A percentile compares a stretch with the other conserved stretches of the same genome.
phyloP scores from a whole-genome alignment of 176 grass and related monocot species.

The Phoenix dactylifera region DNA sequence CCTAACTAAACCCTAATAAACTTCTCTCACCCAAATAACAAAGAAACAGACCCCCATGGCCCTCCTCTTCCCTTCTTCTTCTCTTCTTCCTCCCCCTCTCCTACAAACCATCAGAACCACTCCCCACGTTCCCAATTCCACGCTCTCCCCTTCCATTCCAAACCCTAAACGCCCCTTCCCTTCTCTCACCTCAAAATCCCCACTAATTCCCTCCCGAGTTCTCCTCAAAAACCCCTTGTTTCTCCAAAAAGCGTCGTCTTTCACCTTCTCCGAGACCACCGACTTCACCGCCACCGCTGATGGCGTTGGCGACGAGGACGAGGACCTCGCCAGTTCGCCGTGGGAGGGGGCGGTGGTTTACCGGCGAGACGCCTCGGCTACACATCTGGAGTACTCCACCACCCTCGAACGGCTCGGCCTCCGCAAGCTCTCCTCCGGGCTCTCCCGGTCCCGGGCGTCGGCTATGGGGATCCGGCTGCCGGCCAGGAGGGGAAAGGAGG shows the following conservation, averaged over 20 bases:
- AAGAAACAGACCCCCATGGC: neutral
- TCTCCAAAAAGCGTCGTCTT: slow-evolving; percentile 3
- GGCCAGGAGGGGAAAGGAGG: neutral
- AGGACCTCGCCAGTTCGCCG: slow-evolving; percentile 14
- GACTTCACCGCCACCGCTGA: slow-evolving; percentile 18
- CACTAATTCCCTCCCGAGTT: neutral
- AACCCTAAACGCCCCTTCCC: neutral
- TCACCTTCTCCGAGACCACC: slow-evolving; percentile 23
- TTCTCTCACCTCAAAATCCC: neutral
- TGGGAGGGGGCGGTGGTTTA: slow-evolving; percentile 77
- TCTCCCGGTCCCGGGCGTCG: slow-evolving; percentile 39
- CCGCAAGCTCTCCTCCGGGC: slow-evolving; percentile 34
- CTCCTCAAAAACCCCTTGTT: neutral
- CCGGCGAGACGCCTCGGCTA: slow-evolving; percentile 47
- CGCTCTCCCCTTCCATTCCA: neutral
- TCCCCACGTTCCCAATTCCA: slow-evolving; percentile 1
- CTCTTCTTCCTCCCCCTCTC: neutral
- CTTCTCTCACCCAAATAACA: no score
- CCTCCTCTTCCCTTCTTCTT: neutral
- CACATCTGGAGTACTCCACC: slow-evolving; percentile 58
- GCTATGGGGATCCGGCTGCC: slow-evolving; percentile 47
- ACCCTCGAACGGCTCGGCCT: slow-evolving; percentile 65
- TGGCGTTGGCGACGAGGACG: slow-evolving; percentile 12
- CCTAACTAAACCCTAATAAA: no score
- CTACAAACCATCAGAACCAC: neutral